A percentile compares a stretch with the other conserved stretches of the same genome.
Evolutionary conservation across 139 green algal species (phyloP).

Genomic region (Diplosphaera chodatii): DNA sequence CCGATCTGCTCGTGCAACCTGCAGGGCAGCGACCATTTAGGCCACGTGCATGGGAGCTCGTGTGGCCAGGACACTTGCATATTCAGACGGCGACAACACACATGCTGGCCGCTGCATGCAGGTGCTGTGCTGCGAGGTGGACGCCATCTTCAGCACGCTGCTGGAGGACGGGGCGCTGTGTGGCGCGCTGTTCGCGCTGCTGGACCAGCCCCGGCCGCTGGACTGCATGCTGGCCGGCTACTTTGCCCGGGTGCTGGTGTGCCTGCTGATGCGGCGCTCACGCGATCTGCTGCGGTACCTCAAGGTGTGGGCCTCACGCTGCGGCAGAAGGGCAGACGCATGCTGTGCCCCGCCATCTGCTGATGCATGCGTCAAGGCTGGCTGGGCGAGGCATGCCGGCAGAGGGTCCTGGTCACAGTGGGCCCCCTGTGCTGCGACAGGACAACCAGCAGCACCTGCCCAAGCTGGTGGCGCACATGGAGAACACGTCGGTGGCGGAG

Average conservation of each 20-base stretch:
- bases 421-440: too few relatives aligned
- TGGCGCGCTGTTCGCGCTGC: conserved; percentile 68
- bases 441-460: conserved; percentile 29
- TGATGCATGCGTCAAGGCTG: too few relatives aligned
- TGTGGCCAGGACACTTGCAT: too few relatives aligned
- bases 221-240: conserved; percentile 83
- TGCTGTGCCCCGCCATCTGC: too few relatives aligned
- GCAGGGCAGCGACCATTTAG: too few relatives aligned
- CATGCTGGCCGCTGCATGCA: too few relatives aligned
- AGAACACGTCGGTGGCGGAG: conserved; percentile 75
- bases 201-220: conserved; percentile 55
- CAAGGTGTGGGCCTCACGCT: conserved; percentile 16
- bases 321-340: too few relatives aligned
- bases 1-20: too few relatives aligned
- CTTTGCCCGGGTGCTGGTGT: conserved; percentile 81
- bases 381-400: too few relatives aligned
- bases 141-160: conserved; percentile 86
- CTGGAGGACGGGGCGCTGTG: conserved; percentile 62
- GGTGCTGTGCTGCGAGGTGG: conserved; percentile 93
- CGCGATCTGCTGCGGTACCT: conserved; percentile 67
- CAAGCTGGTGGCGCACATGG: conserved; percentile 56
- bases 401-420: too few relatives aligned
- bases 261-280: conserved; percentile 58
- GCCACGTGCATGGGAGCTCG: too few relatives aligned
- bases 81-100: too few relatives aligned